Evolutionary conservation across 192 early-diverging fungal species (phyloP).

Genomic region (Globomyces pollinis-pini): DNA sequence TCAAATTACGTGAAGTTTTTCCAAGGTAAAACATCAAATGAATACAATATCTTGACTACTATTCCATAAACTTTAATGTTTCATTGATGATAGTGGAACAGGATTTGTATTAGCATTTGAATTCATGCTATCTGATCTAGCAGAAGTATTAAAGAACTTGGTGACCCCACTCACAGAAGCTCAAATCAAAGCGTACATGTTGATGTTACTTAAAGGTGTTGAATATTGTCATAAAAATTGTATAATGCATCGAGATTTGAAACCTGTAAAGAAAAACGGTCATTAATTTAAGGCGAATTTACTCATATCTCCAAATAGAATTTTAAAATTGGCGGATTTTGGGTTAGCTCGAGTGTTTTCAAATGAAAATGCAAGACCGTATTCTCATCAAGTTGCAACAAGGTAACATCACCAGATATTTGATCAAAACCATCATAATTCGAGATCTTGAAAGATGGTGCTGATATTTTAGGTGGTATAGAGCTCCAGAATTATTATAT

Average conservation of each 20-base stretch:
- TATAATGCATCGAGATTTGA: constrained; percentile 55
- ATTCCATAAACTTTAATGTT: constrained; percentile 43
- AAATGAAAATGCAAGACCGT: constrained; percentile 28
- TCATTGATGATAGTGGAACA: constrained; percentile 40
- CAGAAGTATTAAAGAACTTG: constrained; percentile 36
- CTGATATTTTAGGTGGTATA: constrained; percentile 44
- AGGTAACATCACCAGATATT: constrained; percentile 12
- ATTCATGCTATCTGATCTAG: constrained; percentile 45
- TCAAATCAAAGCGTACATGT: constrained; percentile 51
- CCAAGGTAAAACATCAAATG: too few species aligned
- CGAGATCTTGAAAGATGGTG: constrained; percentile 9
- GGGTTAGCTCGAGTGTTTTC: constrained; percentile 44
- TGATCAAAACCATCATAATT: background rate
- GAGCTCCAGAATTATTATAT: constrained; percentile 55
- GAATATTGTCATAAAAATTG: constrained; percentile 50
- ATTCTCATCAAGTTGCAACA: constrained; percentile 52
- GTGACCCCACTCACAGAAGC: constrained; percentile 36
- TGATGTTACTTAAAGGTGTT: constrained; percentile 52
- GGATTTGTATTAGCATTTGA: constrained; percentile 46
- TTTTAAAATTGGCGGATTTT: constrained; percentile 54
- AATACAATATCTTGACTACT: constrained; percentile 16
- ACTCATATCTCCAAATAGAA: constrained; percentile 43
- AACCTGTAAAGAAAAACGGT: too few species aligned
- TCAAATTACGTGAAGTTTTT: constrained; percentile 2
- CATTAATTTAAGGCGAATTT: too few species aligned